Evolutionary conservation across 768 basidiomycete species (phyloP), one percentile per base, ranked within the genome.

Genomic region (Mrakia blollopis): DNA sequence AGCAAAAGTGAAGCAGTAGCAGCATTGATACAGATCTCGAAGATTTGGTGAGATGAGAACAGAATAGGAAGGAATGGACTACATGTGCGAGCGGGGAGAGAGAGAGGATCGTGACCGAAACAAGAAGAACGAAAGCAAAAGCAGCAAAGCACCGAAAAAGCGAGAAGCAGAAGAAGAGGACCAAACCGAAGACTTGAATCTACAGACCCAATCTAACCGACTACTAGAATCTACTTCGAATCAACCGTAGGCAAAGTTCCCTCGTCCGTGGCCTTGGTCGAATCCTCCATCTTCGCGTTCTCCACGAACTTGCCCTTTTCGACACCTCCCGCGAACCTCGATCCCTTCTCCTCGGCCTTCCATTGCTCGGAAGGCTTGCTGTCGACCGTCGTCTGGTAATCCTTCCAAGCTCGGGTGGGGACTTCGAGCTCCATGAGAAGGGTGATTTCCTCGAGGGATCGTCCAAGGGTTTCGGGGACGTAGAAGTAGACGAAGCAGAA

Each of bases 401-500:
- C 39, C 18, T 47, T 18, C 57, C 76, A 77, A 70, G 62, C 35
- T 5, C 35, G 52, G 52, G 65, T 57, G 18, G 74, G 37, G 41
- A 61, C 65, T 21, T 37, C 39, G 10, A 76, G 70, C 21, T 44
- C 16, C 21, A 37, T n/a, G 16, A 80, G 73, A 37, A 50, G 76
- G 78, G 81, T 80, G 79, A 82, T 83, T 77, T 82, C 81, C 54
- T 74, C 72, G 37, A 73, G 72, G 1, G 32, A 37, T 50, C 80
- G 65, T 32, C 82, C 83, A 21, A 77, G 44, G 7, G 81, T 82
- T 71, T 84, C 83, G n/a, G 82, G 82, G 47, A 83, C 80, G 72
- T 70, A 78, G 76, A 80, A 83, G 62, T 5, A 83, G 28, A 82
- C 81, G 75, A 83, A 83, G 9, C 78, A 79, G 75, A 81, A 72